Evolutionary conservation across 2,329 filamentous ascomycete genomes (phyloP).

Genomic region (Colletotrichum cordylinicola): DNA sequence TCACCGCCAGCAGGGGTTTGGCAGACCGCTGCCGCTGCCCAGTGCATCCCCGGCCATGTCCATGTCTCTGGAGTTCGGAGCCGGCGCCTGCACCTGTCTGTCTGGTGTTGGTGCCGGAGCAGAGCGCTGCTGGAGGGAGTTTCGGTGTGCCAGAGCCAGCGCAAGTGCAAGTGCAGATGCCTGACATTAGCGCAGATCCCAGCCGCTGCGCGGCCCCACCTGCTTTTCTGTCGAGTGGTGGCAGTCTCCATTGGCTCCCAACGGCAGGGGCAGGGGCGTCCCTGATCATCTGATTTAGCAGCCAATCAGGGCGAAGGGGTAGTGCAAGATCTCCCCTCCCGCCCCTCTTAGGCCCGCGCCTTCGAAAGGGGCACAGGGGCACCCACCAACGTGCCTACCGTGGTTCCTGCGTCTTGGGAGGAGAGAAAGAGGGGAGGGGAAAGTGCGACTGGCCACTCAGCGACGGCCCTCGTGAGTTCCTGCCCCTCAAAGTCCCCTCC

Average conservation of each 20-base stretch:
- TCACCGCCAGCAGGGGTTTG: background rate
- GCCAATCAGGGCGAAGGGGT: background rate
- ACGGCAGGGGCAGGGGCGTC: background rate
- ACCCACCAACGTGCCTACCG: background rate
- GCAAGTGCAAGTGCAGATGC: background rate
- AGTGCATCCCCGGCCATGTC: background rate
- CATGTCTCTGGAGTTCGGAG: background rate
- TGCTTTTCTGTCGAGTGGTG: background rate
- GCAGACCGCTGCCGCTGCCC: conserved; percentile 6
- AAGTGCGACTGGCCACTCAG: background rate
- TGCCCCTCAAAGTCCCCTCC: background rate
- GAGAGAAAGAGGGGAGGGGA: background rate
- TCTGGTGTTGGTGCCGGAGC: background rate
- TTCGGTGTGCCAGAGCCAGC: background rate
- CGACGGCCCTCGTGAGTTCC: background rate
- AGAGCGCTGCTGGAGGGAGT: background rate
- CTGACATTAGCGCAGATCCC: conserved; percentile 21
- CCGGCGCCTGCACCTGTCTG: background rate
- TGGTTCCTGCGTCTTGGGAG: background rate
- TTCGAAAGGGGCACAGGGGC: background rate
- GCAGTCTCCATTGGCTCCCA: background rate
- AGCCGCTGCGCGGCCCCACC: background rate
- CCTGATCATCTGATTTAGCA: background rate
- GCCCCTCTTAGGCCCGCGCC: background rate
- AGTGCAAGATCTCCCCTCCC: background rate